Conservation (phyloP, 495 filamentous ascomycete genomes). For the Pyrenopolyporus hunteri region DNA sequence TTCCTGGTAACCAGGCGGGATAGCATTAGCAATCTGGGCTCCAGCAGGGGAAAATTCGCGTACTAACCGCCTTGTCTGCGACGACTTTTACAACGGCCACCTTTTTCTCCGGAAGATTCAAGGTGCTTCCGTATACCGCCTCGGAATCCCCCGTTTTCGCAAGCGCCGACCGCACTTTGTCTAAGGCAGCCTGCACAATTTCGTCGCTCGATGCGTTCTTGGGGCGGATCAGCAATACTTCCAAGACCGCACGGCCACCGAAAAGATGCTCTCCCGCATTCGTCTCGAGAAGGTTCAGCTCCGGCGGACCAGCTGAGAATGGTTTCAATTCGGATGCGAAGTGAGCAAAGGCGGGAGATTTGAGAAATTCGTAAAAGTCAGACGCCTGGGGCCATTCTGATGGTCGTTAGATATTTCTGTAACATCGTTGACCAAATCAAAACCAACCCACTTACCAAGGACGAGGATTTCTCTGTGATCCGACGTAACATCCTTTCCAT, state of each 20-base stretch:
- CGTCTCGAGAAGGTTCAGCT: conserved; percentile 27
- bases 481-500: conserved; percentile 17
- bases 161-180: conserved; percentile 12
- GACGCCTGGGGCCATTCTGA: conserved; percentile 19
- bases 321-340: conserved; percentile 5
- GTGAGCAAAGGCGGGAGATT: conserved; percentile 2
- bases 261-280: conserved; percentile 13
- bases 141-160: neutral
- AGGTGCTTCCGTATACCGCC: conserved; percentile 21
- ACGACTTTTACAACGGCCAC: conserved; percentile 11
- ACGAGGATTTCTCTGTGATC: conserved; percentile 17
- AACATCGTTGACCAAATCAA: neutral
- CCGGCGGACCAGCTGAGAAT: conserved; percentile 10
- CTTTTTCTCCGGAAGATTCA: conserved; percentile 24
- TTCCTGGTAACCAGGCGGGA: neutral
- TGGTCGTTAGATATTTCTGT: conserved; percentile 6
- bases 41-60: neutral
- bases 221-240: conserved; percentile 16
- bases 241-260: neutral
- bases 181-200: neutral
- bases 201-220: conserved; percentile 11
- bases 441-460: conserved; percentile 14
- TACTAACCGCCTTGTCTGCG: conserved; percentile 19
- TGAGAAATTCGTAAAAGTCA: conserved; percentile 15
- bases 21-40: neutral